A percentile compares a stretch with the other conserved stretches of the same genome.
These are phyloP conservation scores for Lentinula aciculospora DNA, from an alignment of 768 basidiomycete genomes.

Conservation along the genomic window DNA sequence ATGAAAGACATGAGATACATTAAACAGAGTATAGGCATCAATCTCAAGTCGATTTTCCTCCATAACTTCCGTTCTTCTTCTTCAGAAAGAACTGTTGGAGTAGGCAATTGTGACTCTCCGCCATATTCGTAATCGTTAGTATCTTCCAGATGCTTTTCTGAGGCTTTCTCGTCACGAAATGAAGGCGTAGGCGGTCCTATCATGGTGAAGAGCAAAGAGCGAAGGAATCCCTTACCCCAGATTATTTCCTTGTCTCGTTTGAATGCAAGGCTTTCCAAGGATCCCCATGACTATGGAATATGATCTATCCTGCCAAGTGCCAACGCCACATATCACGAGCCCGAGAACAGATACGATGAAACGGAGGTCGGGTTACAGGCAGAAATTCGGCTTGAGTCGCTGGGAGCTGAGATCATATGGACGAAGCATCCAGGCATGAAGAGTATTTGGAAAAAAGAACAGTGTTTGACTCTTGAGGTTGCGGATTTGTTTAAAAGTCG, in stretches of 20 bases:
- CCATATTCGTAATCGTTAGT: not conserved
- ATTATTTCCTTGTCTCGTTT: not conserved
- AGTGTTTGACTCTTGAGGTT: too few relatives aligned
- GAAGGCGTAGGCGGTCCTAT: not conserved
- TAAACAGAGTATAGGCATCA: constrained; percentile 53
- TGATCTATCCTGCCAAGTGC: too few relatives aligned
- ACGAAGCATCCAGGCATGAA: too few relatives aligned
- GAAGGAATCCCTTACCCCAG: not conserved
- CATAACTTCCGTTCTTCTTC: constrained; percentile 50
- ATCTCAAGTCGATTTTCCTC: constrained; percentile 50
- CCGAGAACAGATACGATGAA: too few relatives aligned
- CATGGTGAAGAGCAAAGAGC: constrained; percentile 2
- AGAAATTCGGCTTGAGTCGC: too few relatives aligned
- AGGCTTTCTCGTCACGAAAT: not conserved
- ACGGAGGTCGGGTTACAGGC: too few relatives aligned
- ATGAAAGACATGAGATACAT: constrained; percentile 63
- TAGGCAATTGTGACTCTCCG: constrained; percentile 3
- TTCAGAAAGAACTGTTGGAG: constrained; percentile 35
- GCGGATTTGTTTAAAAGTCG: too few relatives aligned
- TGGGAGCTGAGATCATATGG: too few relatives aligned
- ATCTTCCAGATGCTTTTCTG: not conserved
- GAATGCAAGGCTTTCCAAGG: too few relatives aligned
- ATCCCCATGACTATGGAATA: too few relatives aligned
- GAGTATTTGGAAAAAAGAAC: too few relatives aligned
- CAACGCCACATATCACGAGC: too few relatives aligned